Conservation (phyloP, 495 filamentous ascomycete genomes). For the Neurospora sp. region DNA sequence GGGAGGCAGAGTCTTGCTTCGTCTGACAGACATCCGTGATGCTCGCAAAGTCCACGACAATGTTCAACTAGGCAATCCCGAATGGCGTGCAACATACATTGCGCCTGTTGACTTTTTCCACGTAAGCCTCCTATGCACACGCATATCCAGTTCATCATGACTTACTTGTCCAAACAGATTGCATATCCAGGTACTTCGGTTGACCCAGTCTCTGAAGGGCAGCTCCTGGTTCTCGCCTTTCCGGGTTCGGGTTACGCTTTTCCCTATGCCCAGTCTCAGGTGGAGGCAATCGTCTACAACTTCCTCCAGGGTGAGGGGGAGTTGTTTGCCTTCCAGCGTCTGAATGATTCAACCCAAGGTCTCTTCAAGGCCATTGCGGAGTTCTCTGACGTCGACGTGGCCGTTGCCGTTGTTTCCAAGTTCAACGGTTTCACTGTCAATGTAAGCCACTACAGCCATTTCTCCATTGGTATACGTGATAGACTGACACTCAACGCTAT, state of each 20-base stretch:
- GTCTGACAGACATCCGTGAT: constrained; percentile 48
- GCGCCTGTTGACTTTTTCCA: constrained; percentile 31
- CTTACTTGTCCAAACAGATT: constrained; percentile 8
- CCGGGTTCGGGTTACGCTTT: constrained; percentile 13
- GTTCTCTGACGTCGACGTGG: constrained; percentile 41
- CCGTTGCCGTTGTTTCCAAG: constrained; percentile 22
- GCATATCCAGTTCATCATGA: background rate
- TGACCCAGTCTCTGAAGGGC: constrained; percentile 38
- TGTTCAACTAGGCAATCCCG: constrained; percentile 30
- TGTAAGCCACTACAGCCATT: constrained; percentile 26
- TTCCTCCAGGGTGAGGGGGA: constrained; percentile 44
- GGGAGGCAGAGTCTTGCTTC: constrained; percentile 38
- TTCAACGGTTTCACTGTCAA: constrained; percentile 38
- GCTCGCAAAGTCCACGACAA: constrained; percentile 38
- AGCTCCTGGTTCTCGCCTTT: constrained; percentile 37
- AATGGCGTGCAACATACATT: constrained; percentile 43
- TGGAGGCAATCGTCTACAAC: constrained; percentile 35
- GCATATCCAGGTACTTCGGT: constrained; percentile 14
- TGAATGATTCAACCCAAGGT: constrained; percentile 19
- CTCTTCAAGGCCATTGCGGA: constrained; percentile 38
- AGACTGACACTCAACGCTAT: background rate
- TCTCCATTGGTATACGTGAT: background rate
- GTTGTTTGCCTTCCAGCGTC: constrained; percentile 40
- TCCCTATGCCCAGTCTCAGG: constrained; percentile 11
- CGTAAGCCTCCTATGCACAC: constrained; percentile 11